Evolutionary conservation across 495 filamentous ascomycete species (phyloP).

Genomic region (Achaetomiella virescens): DNA sequence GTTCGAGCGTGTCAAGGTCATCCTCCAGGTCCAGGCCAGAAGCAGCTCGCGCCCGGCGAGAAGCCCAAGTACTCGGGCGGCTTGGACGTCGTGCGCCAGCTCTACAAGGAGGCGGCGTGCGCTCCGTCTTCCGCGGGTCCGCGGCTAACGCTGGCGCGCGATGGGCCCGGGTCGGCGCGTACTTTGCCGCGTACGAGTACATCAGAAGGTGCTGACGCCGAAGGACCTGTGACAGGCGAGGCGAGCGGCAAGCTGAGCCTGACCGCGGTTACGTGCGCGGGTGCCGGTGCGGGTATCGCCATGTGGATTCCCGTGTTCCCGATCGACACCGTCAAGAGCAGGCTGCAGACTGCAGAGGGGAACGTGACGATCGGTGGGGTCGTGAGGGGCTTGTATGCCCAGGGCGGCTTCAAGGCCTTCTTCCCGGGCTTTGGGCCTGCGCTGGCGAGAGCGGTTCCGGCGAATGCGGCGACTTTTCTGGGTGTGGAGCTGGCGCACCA

Average conservation of each 20-base stretch:
- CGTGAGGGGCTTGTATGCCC: constrained; percentile 67
- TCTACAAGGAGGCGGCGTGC: constrained; percentile 87
- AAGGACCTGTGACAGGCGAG: constrained; percentile 66
- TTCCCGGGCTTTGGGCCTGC: constrained; percentile 96
- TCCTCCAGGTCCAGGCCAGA: constrained; percentile 95
- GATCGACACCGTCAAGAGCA: constrained; percentile 90
- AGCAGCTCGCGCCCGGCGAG: constrained; percentile 73
- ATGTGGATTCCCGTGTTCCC: constrained; percentile 99
- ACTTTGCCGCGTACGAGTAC: constrained; percentile 95
- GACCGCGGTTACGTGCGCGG: constrained; percentile 75
- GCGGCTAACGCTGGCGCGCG: constrained; percentile 87
- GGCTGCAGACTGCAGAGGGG: constrained; percentile 87
- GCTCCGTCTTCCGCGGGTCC: constrained; percentile 84
- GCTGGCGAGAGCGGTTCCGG: constrained; percentile 85
- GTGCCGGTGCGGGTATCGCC: constrained; percentile 84
- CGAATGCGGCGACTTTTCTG: constrained; percentile 71
- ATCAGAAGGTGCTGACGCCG: constrained; percentile 81
- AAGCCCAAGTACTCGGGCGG: constrained; percentile 90
- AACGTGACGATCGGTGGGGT: constrained; percentile 77
- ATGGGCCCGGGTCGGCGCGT: constrained; percentile 86
- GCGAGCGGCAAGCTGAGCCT: constrained; percentile 68
- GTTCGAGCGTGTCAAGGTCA: constrained; percentile 97
- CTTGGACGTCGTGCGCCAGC: constrained; percentile 86
- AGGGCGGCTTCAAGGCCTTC: constrained; percentile 84
- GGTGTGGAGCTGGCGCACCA: constrained; percentile 79